Evolutionary conservation across 371 early-diverging fungal species (phyloP).

Genomic region (Encephalitozoon hellem): DNA sequence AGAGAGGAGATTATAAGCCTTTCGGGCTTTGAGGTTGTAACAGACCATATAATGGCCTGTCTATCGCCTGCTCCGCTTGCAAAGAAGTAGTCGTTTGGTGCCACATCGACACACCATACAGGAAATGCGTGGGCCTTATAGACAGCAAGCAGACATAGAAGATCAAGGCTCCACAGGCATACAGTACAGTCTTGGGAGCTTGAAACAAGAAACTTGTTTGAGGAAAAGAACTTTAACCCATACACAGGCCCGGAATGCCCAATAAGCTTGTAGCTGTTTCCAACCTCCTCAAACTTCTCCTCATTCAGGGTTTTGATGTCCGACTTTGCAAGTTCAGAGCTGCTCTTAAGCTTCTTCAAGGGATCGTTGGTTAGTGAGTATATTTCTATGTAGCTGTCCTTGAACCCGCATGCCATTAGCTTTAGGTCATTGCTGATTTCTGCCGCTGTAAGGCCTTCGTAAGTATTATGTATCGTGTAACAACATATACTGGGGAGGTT

Average conservation of each 20-base stretch:
- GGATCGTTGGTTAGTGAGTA: slow-evolving; percentile 58
- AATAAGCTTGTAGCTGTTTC: slow-evolving; percentile 64
- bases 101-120: slow-evolving; percentile 83
- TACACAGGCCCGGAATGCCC: slow-evolving; percentile 93
- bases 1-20: slow-evolving; percentile 91
- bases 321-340: slow-evolving; percentile 49
- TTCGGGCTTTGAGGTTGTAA: slow-evolving; percentile 81
- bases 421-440: slow-evolving; percentile 57
- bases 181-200: slow-evolving; percentile 88
- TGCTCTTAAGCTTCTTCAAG: slow-evolving; percentile 54
- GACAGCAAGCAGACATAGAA: slow-evolving; percentile 73
- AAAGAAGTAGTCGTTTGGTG: slow-evolving; percentile 82
- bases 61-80: slow-evolving; percentile 88
- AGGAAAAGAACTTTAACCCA: slow-evolving; percentile 75
- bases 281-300: slow-evolving; percentile 57
- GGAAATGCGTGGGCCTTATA: slow-evolving; percentile 96
- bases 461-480: slow-evolving; percentile 90
- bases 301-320: slow-evolving; percentile 54
- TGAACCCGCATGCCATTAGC: slow-evolving; percentile 60
- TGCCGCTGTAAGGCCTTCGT: slow-evolving; percentile 62
- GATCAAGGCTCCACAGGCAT: slow-evolving; percentile 84
- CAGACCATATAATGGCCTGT: slow-evolving; percentile 87
- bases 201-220: slow-evolving; percentile 75
- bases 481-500: slow-evolving; percentile 82
- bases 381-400: slow-evolving; percentile 59